phyloP scores from a whole-genome alignment of 495 filamentous ascomycete species.

The Penicillium samsonianum region DNA sequence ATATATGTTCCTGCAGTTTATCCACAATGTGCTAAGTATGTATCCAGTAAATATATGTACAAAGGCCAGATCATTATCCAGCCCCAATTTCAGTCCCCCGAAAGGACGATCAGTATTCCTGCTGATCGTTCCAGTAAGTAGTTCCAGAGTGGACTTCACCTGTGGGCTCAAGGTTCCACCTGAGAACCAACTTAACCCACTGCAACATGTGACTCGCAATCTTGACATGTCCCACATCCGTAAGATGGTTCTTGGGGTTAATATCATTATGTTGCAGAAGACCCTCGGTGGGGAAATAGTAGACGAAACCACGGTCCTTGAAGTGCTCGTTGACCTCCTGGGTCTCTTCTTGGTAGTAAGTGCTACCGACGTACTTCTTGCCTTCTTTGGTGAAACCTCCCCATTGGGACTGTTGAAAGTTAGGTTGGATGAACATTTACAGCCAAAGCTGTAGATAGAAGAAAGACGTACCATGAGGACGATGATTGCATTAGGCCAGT shows the following conservation, averaged over 20 bases:
- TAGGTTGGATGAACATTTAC: background rate
- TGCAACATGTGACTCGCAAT: conserved; percentile 66
- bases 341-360: conserved; percentile 55
- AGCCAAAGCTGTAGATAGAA: background rate
- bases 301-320: conserved; percentile 58
- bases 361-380: conserved; percentile 53
- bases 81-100: background rate
- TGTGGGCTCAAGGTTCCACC: conserved; percentile 61
- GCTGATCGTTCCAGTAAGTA: conserved; percentile 60
- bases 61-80: background rate
- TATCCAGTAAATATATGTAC: conserved; percentile 2
- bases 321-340: conserved; percentile 57
- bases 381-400: conserved; percentile 55
- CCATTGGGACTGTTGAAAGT: conserved; percentile 57
- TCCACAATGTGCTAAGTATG: background rate
- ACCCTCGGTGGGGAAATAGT: conserved; percentile 68
- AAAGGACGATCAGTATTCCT: conserved; percentile 39
- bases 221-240: conserved; percentile 68
- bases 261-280: conserved; percentile 72
- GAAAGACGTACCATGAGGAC: conserved; percentile 56
- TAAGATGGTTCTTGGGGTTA: conserved; percentile 62
- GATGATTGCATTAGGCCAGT: conserved; percentile 63
- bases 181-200: conserved; percentile 53
- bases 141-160: conserved; percentile 68
- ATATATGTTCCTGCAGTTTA: background rate